phyloP scores from a whole-genome alignment of 2,329 filamentous ascomycete species.

The Biscogniauxia mediterranea region DNA sequence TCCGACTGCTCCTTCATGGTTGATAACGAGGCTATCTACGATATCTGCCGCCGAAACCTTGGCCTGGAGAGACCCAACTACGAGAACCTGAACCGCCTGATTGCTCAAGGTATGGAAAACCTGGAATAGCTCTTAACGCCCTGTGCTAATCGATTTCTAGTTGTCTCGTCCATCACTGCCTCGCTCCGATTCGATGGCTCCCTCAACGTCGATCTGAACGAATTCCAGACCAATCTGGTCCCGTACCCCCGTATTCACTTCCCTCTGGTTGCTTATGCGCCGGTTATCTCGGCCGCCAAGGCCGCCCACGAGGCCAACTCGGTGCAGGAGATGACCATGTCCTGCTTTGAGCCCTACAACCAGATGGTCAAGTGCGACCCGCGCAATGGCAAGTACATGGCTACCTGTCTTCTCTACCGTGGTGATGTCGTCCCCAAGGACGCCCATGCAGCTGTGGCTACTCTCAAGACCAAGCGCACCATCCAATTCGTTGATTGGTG shows the following conservation, averaged over 20 bases:
- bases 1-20: constrained; percentile 99
- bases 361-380: constrained; percentile 99
- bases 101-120: constrained; percentile 75
- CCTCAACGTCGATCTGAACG: constrained; percentile 98
- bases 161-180: constrained; percentile 97
- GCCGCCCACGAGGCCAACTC: constrained; percentile 97
- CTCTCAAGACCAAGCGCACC: constrained; percentile 98
- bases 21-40: constrained; percentile 99
- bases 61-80: constrained; percentile 97
- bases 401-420: constrained; percentile 95
- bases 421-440: constrained; percentile 98
- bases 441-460: constrained; percentile 86
- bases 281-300: constrained; percentile 92
- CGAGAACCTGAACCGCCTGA: constrained; percentile 98
- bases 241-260: constrained; percentile 99
- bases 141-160: constrained; percentile 45
- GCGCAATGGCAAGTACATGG: constrained; percentile 99
- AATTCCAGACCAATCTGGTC: constrained; percentile 99
- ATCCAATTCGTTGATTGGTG: constrained; percentile 99
- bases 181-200: constrained; percentile 98
- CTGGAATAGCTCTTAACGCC: background rate
- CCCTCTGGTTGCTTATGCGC: constrained; percentile 94
- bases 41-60: constrained; percentile 97
- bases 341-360: constrained; percentile 99
- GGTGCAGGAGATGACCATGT: constrained; percentile 97